Conservation (phyloP, 2,329 filamentous ascomycete genomes). For the Coniochaeta sp. region DNA sequence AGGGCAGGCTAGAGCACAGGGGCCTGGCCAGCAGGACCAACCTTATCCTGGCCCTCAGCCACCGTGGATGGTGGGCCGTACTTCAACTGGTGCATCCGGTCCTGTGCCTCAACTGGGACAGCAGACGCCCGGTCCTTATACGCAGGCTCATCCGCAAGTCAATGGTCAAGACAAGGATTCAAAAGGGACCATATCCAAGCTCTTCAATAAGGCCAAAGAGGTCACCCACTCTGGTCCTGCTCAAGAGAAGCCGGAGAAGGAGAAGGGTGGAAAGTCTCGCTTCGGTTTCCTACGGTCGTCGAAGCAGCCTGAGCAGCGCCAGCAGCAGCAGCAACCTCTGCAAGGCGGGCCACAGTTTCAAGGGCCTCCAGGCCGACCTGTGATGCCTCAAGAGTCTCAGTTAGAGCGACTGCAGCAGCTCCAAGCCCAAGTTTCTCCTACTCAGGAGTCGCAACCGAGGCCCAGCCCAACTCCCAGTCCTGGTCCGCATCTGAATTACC, state of each 20-base stretch:
- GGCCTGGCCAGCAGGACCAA: neutral
- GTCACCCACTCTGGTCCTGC: conserved; percentile 8
- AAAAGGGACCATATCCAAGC: conserved; percentile 18
- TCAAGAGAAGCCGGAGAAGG: conserved; percentile 13
- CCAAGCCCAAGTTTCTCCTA: conserved; percentile 3
- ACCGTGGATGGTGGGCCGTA: neutral
- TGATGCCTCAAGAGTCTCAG: conserved; percentile 4
- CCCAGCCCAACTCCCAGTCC: conserved; percentile 1
- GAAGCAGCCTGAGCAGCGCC: conserved; percentile 8
- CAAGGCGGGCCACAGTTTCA: conserved; percentile 4
- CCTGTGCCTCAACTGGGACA: neutral
- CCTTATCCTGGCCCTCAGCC: neutral
- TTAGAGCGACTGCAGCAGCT: conserved; percentile 5
- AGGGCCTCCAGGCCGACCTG: conserved; percentile 4
- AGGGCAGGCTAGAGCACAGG: neutral
- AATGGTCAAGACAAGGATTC: conserved; percentile 11
- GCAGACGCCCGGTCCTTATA: neutral
- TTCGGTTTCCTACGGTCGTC: conserved; percentile 14
- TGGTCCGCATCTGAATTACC: conserved; percentile 9
- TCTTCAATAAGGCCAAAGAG: conserved; percentile 11
- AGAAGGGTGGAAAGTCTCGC: conserved; percentile 11
- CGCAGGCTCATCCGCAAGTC: conserved; percentile 2
- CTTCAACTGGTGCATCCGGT: neutral
- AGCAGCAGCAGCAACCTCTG: conserved; percentile 1
- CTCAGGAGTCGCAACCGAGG: conserved; percentile 2